These are phyloP conservation scores for Linum lewisii DNA, from an alignment of 345 rosid genomes.

Conservation along the genomic window DNA sequence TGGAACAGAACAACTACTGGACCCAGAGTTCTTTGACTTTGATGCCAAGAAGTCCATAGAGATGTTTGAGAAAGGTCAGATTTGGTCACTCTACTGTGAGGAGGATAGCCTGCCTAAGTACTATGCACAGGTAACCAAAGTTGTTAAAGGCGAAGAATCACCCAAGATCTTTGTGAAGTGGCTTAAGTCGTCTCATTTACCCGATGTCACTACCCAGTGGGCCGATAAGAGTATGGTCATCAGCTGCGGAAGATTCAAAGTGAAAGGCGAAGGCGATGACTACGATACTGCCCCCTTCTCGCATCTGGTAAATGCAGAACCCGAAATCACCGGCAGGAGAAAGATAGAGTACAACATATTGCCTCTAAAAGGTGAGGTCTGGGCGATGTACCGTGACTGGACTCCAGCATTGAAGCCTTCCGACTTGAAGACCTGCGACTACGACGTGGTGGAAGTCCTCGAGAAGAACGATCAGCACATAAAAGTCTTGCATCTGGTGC, in stretches of 20 bases:
- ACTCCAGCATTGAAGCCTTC: conserved; percentile 21
- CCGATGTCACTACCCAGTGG: conserved; percentile 23
- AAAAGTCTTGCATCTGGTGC: conserved; percentile 45
- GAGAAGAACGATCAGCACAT: conserved; percentile 23
- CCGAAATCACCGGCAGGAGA: conserved; percentile 4
- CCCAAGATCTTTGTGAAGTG: conserved; percentile 36
- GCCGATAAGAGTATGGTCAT: conserved; percentile 28
- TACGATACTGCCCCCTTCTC: conserved; percentile 32
- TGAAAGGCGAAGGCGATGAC: conserved; percentile 10
- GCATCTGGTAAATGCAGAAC: conserved; percentile 32
- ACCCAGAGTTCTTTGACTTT: conserved; percentile 45
- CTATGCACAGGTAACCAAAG: conserved; percentile 33
- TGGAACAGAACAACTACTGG: conserved; percentile 25
- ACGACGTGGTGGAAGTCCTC: conserved; percentile 55
- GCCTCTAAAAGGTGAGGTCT: conserved; percentile 43
- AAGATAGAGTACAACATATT: conserved; percentile 24
- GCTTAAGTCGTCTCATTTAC: conserved; percentile 23
- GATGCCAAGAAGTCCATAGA: conserved; percentile 37
- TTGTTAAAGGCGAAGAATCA: conserved; percentile 22
- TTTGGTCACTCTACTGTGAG: conserved; percentile 58
- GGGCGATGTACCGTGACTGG: conserved; percentile 56
- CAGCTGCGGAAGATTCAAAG: conserved; percentile 43
- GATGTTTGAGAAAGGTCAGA: conserved; percentile 44
- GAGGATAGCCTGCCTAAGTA: conserved; percentile 66
- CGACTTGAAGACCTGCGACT: conserved; percentile 47